Percentiles rank a stretch among this genome's conserved stretches.
Evolutionary conservation across 805 yeast species (phyloP).

Genomic region (Candida boleticola): DNA sequence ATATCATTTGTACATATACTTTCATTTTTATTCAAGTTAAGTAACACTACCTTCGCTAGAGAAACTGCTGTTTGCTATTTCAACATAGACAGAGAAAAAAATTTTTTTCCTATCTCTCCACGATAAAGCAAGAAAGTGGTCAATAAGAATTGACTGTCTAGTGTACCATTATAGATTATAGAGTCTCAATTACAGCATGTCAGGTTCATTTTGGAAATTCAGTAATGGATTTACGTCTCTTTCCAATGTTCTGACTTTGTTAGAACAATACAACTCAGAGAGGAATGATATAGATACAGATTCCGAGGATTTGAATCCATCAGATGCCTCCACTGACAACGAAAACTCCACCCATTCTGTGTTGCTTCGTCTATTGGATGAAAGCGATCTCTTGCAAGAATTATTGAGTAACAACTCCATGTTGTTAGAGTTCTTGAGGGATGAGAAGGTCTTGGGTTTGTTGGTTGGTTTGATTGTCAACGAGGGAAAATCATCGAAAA

Average conservation of each 20-base stretch:
- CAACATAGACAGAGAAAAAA: no score
- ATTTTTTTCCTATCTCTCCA: no score
- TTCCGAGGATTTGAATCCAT: conserved; percentile 6
- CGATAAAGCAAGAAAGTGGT: no score
- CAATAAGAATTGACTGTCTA: no score
- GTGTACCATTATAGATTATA: background rate
- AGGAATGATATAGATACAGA: conserved; percentile 14
- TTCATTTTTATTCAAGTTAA: no score
- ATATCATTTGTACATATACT: no score
- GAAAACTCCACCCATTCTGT: conserved; percentile 18
- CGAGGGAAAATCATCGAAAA: conserved; percentile 21
- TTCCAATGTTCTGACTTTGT: conserved; percentile 38
- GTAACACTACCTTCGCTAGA: no score
- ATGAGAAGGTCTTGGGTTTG: conserved; percentile 32
- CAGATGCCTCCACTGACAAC: conserved; percentile 14
- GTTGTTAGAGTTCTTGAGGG: conserved; percentile 41
- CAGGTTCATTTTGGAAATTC: conserved; percentile 49
- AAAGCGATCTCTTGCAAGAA: conserved; percentile 43
- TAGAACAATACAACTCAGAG: conserved; percentile 29
- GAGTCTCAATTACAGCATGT: conserved; percentile 21
- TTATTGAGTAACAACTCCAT: conserved; percentile 40
- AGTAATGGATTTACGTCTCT: conserved; percentile 45
- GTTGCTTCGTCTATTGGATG: conserved; percentile 37
- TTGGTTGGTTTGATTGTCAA: conserved; percentile 38
- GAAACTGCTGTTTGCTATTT: no score